A percentile compares a stretch with the other conserved stretches of the same genome.
These are phyloP conservation scores for Lenwebbia sp. DNA, from an alignment of 345 rosid species.

Conservation along the genomic window DNA sequence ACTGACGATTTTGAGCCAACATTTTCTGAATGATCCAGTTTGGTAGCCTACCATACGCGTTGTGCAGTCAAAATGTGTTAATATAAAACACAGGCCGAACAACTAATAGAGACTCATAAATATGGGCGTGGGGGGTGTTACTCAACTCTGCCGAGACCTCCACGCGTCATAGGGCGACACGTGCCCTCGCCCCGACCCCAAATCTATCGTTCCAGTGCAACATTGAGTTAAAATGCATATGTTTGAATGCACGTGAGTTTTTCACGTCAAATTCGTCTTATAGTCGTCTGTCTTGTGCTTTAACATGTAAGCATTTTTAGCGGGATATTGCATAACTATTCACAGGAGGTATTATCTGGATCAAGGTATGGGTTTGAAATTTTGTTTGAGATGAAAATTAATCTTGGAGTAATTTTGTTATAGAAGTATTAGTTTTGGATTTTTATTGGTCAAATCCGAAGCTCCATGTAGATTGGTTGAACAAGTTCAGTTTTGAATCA, in stretches of 20 bases:
- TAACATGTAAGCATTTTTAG: background rate
- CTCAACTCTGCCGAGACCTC: background rate
- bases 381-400: background rate
- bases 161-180: background rate
- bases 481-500: background rate
- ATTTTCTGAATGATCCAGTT: no score
- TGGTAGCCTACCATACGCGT: no score
- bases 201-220: background rate
- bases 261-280: background rate
- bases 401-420: background rate
- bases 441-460: background rate
- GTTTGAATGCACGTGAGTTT: background rate
- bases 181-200: background rate
- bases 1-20: no score
- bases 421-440: background rate
- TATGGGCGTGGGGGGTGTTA: background rate
- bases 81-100: background rate
- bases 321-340: rapidly evolving
- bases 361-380: background rate
- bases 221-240: background rate
- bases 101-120: background rate
- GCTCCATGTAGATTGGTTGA: background rate
- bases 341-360: rapidly evolving
- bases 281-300: rapidly evolving
- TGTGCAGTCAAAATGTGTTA: background rate